Evolutionary conservation across 2,329 filamentous ascomycete genomes (phyloP), one percentile per base, ranked within the genome.

Genomic region (Microcera coccophila): DNA sequence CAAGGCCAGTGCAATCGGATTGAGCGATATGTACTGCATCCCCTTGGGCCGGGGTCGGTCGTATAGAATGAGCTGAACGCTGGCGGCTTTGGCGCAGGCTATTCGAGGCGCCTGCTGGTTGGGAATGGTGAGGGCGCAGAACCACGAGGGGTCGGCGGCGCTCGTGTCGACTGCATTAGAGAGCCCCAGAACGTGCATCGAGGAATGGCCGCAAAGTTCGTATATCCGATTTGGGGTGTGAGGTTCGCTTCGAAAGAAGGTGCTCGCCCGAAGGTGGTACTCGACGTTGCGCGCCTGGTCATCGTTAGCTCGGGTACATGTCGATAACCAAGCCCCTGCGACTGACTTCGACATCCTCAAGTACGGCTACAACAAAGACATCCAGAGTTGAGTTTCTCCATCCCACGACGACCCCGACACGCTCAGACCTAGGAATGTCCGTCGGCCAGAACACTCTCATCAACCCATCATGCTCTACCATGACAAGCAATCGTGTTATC

Each of bases 361-460:
- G 71, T 36, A 97, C 80, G 19, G 89, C 84, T 38, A 97, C 82
- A 28, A 97, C 90, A 59, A 97, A 86, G 36, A 97, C 74, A 67
- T 98, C 93, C 39, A 90, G 73, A 36, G 85, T 84, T 28, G 91
- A 96, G 66, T 98, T 98, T 59, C 86, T 82, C 89, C 91, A 98
- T 60, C 93, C 93, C 36, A 98, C 87, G 52, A 98, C 82, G 47
- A 96, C 87, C 34, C 91, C 93, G 32, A 88, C 81, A 44, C 79
- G 75, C 54, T 81, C 79, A 42, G 84, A 86, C 65, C 75, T 78
- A 41, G 79, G 76, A 60, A 88, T 82, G 70, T 95, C 90, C 61
- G 86, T 86, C 60, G 93, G 94, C 93, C 93, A 98, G 73, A 98
- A 97, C 72, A 98, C 84, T 74, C 93, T 89, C 84, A 97, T 89